phyloP scores from a whole-genome alignment of 1,284 basidiomycete genomes.

The Trametes polyzona region DNA sequence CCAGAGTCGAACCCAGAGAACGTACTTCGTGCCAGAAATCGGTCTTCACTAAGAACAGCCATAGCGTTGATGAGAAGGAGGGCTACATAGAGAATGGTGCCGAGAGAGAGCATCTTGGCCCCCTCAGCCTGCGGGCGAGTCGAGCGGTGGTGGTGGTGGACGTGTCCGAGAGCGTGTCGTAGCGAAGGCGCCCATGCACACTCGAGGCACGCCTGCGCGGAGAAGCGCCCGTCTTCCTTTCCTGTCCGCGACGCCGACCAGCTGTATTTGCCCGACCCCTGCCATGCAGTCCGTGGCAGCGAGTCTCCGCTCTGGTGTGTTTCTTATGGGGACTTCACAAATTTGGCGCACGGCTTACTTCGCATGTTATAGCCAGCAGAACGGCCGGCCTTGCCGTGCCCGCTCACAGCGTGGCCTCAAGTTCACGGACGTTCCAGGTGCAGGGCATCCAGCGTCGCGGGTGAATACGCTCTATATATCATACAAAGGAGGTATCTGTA shows the following conservation, averaged over 20 bases:
- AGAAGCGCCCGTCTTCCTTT: constrained; percentile 10
- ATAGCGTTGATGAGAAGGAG: constrained; percentile 92
- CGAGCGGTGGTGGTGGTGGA: constrained; percentile 16
- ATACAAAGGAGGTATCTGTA: not conserved
- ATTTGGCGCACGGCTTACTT: no score
- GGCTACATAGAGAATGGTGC: constrained; percentile 71
- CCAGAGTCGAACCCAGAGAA: constrained; percentile 23
- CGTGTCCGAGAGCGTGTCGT: constrained; percentile 21
- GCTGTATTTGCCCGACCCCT: constrained; percentile 9
- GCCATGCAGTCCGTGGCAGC: constrained; percentile 41
- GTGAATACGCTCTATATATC: constrained; percentile 38
- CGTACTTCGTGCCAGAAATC: constrained; percentile 92
- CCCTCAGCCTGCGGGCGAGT: constrained; percentile 1
- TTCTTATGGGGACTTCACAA: no score
- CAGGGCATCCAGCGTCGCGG: constrained; percentile 41
- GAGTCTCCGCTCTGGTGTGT: constrained; percentile 32
- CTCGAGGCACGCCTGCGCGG: constrained; percentile 13
- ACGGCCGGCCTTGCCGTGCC: constrained; percentile 13
- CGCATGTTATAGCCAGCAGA: constrained; percentile 9
- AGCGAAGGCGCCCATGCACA: constrained; percentile 5
- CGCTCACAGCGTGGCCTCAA: constrained; percentile 30
- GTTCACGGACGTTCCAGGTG: constrained; percentile 37
- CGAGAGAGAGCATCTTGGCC: constrained; percentile 54
- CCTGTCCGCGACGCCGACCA: constrained; percentile 17
- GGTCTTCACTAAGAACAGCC: constrained; percentile 93